A percentile compares a stretch with the other conserved stretches of the same genome.
These are phyloP conservation scores for Choiromyces venosus DNA, from an alignment of 495 filamentous ascomycete genomes.

Conservation along the genomic window DNA sequence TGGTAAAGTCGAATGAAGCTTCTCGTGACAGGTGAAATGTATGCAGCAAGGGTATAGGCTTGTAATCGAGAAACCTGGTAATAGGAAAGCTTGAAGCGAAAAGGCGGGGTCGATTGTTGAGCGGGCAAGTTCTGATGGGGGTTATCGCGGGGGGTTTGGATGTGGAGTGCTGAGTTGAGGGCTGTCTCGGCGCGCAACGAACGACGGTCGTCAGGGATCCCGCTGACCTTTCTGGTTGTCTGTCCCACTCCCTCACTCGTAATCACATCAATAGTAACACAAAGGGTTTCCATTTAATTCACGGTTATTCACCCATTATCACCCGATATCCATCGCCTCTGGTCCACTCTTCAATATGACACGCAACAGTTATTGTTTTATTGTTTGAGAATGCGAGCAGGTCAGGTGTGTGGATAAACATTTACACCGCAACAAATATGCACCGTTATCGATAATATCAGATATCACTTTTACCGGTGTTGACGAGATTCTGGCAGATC, in stretches of 20 bases:
- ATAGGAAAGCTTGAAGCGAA: not conserved
- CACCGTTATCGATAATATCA: not conserved
- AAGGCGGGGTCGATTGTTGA: not conserved
- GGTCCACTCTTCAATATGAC: not conserved
- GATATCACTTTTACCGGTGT: not conserved
- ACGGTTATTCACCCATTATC: not conserved
- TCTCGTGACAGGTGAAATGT: not conserved
- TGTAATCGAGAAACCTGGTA: not conserved
- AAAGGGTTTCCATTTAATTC: not conserved
- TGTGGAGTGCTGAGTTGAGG: not conserved
- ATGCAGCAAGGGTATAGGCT: not conserved
- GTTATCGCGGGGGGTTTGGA: not conserved
- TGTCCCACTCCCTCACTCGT: not conserved
- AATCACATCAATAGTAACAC: not conserved
- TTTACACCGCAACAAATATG: not conserved
- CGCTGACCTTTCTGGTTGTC: not conserved
- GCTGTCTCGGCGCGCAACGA: not conserved
- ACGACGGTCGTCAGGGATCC: slow-evolving; percentile 1
- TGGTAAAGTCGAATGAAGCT: not conserved
- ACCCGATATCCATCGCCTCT: not conserved
- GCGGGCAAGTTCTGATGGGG: not conserved
- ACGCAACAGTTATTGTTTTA: not conserved
- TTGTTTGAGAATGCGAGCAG: not conserved
- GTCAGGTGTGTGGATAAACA: not conserved
- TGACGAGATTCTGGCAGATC: not conserved